Evolutionary conservation across 495 filamentous ascomycete species (phyloP).

Genomic region (Extremus antarcticus): DNA sequence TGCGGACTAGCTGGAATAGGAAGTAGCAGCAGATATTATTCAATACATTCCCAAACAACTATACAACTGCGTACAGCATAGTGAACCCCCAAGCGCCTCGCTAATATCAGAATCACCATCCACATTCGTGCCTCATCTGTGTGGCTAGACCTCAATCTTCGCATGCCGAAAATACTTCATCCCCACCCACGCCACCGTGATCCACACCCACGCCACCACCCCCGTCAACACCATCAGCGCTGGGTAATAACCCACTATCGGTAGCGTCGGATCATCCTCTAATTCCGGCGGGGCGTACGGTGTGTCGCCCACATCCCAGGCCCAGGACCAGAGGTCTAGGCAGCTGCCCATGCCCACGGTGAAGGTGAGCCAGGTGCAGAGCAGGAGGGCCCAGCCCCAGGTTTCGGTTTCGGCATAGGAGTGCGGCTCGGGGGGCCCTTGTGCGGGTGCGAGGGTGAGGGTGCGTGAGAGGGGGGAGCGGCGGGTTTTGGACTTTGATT

Average conservation of each 20-base stretch:
- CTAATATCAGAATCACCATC: no score
- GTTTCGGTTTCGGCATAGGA: slow-evolving; percentile 88
- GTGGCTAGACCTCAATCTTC: slow-evolving; percentile 50
- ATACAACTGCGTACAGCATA: not conserved
- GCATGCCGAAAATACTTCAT: slow-evolving; percentile 99
- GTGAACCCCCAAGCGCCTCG: no score
- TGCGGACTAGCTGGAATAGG: not conserved
- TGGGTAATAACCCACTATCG: slow-evolving; percentile 94
- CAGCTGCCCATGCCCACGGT: slow-evolving; percentile 92
- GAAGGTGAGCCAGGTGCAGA: slow-evolving; percentile 87
- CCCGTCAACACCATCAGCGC: slow-evolving; percentile 82
- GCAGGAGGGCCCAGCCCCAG: slow-evolving; percentile 91
- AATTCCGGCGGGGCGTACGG: slow-evolving; percentile 87
- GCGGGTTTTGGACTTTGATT: slow-evolving; percentile 38
- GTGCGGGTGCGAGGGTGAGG: slow-evolving; percentile 31
- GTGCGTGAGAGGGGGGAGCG: slow-evolving; percentile 16
- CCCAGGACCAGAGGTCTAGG: slow-evolving; percentile 98
- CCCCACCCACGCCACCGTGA: slow-evolving; percentile 89
- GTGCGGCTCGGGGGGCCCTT: slow-evolving; percentile 40
- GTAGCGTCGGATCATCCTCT: slow-evolving; percentile 84
- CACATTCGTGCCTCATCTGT: no score
- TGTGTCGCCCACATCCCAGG: slow-evolving; percentile 96
- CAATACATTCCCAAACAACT: not conserved
- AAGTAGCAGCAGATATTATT: no score
- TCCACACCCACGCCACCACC: slow-evolving; percentile 99